Evolutionary conservation across 2,329 filamentous ascomycete species (phyloP).

Genomic region (Exophiala oligosperma): DNA sequence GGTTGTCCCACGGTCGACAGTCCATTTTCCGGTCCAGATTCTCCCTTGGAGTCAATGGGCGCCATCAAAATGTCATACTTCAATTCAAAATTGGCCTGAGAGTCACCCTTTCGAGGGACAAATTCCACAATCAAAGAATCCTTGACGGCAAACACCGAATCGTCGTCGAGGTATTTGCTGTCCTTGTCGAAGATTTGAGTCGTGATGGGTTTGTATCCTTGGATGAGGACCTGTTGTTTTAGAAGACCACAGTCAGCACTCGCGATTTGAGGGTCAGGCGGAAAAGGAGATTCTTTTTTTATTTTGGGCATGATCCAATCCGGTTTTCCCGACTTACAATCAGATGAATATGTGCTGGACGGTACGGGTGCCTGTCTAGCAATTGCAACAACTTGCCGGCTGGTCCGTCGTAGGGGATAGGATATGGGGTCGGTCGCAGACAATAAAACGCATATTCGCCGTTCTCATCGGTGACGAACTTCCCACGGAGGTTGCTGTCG

Average conservation of each 20-base stretch:
- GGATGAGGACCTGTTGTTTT: constrained; percentile 47
- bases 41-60: constrained; percentile 23
- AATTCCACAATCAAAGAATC: constrained; percentile 61
- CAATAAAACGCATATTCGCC: constrained; percentile 66
- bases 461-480: constrained; percentile 65
- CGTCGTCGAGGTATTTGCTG: constrained; percentile 62
- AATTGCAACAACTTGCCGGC: constrained; percentile 59
- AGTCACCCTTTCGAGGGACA: constrained; percentile 50
- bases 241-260: no score
- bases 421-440: constrained; percentile 60
- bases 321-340: constrained; percentile 44
- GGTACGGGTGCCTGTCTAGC: constrained; percentile 61
- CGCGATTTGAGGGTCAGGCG: no score
- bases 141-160: constrained; percentile 62
- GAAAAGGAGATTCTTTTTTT: no score
- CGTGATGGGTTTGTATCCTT: constrained; percentile 66
- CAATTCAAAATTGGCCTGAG: constrained; percentile 55
- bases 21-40: constrained; percentile 56
- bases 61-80: constrained; percentile 53
- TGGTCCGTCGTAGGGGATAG: constrained; percentile 58
- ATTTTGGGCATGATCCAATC: background rate
- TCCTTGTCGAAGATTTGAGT: constrained; percentile 75
- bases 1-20: constrained; percentile 8
- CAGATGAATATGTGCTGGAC: constrained; percentile 65
- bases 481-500: constrained; percentile 73